A percentile compares a stretch with the other conserved stretches of the same genome.
These are phyloP conservation scores for Tetrahymena malaccensis DNA, from an alignment of 73 alveolate genomes.

Conservation along the genomic window DNA sequence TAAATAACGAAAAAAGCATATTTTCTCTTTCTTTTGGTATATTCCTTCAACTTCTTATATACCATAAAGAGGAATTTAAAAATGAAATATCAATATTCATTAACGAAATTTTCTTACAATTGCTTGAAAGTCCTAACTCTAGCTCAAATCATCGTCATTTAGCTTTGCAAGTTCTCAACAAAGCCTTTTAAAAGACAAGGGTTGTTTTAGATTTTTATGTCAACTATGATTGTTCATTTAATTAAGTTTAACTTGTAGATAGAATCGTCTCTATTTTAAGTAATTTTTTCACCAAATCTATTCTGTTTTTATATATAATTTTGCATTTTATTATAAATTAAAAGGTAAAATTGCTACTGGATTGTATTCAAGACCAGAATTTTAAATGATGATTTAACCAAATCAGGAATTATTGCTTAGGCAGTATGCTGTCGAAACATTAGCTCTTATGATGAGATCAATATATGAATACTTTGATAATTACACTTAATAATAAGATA, in stretches of 20 bases:
- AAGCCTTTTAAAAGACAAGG: slow-evolving; percentile 1
- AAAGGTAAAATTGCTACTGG: neutral
- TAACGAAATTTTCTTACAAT: slow-evolving; percentile 13
- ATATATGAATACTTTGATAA: neutral
- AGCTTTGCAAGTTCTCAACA: slow-evolving; percentile 22
- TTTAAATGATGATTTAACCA: neutral
- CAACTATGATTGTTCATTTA: slow-evolving; percentile 22
- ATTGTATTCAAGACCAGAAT: neutral
- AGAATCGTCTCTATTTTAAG: slow-evolving; percentile 7
- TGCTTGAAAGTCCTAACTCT: slow-evolving; percentile 29
- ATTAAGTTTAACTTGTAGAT: slow-evolving; percentile 18
- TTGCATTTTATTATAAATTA: neutral
- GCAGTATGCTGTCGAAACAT: neutral
- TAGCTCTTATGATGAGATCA: slow-evolving; percentile 4
- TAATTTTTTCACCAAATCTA: neutral
- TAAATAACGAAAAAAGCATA: slow-evolving; percentile 14
- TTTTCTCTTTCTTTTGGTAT: slow-evolving; percentile 10
- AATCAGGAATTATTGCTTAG: slow-evolving; percentile 8
- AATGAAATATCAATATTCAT: slow-evolving; percentile 34
- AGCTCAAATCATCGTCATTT: neutral
- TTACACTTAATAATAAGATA: neutral
- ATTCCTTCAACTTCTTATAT: neutral
- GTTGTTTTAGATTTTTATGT: slow-evolving; percentile 33
- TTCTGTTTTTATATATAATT: neutral
- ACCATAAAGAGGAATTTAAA: slow-evolving; percentile 11